These are phyloP conservation scores for Staphylotrichum longicolle DNA, from an alignment of 495 filamentous ascomycete species.

Conservation along the genomic window DNA sequence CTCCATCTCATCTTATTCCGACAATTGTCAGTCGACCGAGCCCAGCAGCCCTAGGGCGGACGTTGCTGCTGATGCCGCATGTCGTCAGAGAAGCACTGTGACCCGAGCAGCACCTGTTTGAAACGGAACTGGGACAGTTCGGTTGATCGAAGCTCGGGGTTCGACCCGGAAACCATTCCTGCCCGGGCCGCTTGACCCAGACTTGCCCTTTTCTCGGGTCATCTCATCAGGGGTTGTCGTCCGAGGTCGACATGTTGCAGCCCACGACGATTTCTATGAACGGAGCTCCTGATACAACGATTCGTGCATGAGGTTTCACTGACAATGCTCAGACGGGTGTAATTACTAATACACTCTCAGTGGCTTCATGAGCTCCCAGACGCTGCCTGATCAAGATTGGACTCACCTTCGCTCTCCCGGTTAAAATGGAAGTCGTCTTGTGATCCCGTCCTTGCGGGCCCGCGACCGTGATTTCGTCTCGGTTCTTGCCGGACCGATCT, in stretches of 20 bases:
- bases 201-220: not conserved
- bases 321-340: no score
- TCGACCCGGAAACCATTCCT: not conserved
- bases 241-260: not conserved
- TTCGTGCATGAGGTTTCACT: no score
- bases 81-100: not conserved
- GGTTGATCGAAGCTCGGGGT: not conserved
- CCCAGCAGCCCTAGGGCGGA: no score
- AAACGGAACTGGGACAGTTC: conserved; percentile 10
- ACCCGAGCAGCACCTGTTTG: not conserved
- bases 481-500: not conserved
- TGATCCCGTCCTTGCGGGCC: not conserved
- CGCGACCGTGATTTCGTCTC: not conserved
- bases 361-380: no score
- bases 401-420: no score
- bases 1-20: no score
- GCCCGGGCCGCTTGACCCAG: not conserved
- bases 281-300: no score
- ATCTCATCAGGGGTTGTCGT: conserved; percentile 1
- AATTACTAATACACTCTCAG: no score
- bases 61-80: not conserved
- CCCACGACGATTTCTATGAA: no score
- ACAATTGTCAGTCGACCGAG: no score
- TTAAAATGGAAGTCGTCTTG: no score
- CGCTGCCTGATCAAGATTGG: no score